These are phyloP conservation scores for Arachis stenosperma DNA, from an alignment of 306 rosid genomes.

Conservation along the genomic window DNA sequence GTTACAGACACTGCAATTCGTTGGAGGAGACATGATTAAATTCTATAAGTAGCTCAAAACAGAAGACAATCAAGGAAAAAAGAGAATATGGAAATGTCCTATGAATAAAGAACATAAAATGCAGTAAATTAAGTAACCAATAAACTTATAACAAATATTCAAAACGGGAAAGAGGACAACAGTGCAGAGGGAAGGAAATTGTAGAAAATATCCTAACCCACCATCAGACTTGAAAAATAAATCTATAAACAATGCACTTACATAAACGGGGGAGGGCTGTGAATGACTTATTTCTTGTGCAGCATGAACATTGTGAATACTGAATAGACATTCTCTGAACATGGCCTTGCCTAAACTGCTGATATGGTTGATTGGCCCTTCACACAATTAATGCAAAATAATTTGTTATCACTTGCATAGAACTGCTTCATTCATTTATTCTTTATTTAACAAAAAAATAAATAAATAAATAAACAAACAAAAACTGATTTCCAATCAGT, in stretches of 20 bases:
- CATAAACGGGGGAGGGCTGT: neutral
- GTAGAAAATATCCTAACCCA: slow-evolving; percentile 18
- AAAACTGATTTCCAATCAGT: neutral
- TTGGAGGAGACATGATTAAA: slow-evolving; percentile 33
- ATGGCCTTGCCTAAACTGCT: slow-evolving; percentile 10
- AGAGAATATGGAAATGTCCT: slow-evolving; percentile 14
- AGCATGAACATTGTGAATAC: too few relatives aligned
- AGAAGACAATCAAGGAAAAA: slow-evolving; percentile 28
- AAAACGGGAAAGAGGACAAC: slow-evolving; percentile 22
- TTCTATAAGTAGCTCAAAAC: slow-evolving; percentile 29
- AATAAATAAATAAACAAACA: neutral
- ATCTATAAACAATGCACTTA: slow-evolving; percentile 5
- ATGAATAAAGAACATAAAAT: neutral
- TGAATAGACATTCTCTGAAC: neutral
- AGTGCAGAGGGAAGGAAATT: slow-evolving; percentile 18
- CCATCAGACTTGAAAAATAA: slow-evolving; percentile 27
- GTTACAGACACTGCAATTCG: slow-evolving; percentile 41
- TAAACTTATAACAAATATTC: slow-evolving; percentile 19
- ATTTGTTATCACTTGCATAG: neutral
- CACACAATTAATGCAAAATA: slow-evolving; percentile 15
- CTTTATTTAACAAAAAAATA: neutral
- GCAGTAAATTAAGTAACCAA: slow-evolving; percentile 27
- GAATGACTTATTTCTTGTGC: neutral
- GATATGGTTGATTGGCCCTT: slow-evolving; percentile 21
- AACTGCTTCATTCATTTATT: neutral